Base-by-base conservation (phyloP, 2,329 filamentous ascomycete genomes). In the Colletotrichum costaricense region DNA sequence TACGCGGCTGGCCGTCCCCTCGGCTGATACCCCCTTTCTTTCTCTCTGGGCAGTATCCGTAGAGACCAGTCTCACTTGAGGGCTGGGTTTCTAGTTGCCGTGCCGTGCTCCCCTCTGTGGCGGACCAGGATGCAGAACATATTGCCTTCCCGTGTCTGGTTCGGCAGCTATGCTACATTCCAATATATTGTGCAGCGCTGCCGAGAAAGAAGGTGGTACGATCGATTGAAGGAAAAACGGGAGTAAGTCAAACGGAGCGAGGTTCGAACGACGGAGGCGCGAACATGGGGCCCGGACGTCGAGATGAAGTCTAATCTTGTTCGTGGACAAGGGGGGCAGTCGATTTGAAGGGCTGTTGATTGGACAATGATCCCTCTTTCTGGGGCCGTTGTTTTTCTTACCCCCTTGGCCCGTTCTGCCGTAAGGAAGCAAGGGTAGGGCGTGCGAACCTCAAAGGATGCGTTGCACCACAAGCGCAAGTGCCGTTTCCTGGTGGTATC, bases 291-390 rank as follows among this genome's bases (percentile, higher is more conserved):
- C 67, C 70, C 67, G 60, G 70, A 60, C 70, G 54, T 70, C 70
- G 66, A 73, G 70, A 73, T 73, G 70, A 70, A 70, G 70, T 65
- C 42, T 73, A 73, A 73, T 73, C 70, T 70, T 42, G 52, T 57
- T 65, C 52, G 16, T 49, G 30, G 9, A 33, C 3, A n/a, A 6
- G 19, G n/a, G 58, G 16, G 59, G 12, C 2, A 8, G 19, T 55
- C 60, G 54, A 70, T 56, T 38, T 60, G 60, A 38, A 28, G 12
- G 55, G 8, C 4, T 16, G 14, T 5, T 70, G 55, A 73, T 73
- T 73, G 70, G 70, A 26, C 22, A 52, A 58, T 46, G 24, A 1
- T 33, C 4, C 24, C 56, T 28, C 26, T 49, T n/a, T 49, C 42
- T 49, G 42, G 42, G 19, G 42, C 19, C 42, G 19, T 65, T 16